Conservation (phyloP, 2,329 filamentous ascomycete genomes). For the Hypoxylon sp. region DNA sequence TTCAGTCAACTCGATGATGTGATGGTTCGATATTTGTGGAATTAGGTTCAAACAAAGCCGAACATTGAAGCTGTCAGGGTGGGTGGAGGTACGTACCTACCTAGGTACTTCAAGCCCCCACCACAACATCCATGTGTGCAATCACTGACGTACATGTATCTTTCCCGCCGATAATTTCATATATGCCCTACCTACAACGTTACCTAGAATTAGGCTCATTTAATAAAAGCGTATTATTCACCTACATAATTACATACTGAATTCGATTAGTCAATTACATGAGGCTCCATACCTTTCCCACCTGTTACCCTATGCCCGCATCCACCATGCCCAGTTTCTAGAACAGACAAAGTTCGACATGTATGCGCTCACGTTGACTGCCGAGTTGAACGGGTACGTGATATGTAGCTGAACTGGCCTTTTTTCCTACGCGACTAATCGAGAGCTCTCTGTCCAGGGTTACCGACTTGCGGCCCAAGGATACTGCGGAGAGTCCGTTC, state of each 20-base stretch:
- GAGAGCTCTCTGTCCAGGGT: conserved; percentile 70
- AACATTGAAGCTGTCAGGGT: not conserved
- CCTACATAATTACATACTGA: too few species aligned
- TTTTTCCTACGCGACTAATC: conserved; percentile 8
- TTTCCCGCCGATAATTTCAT: too few species aligned
- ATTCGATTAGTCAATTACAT: conserved; percentile 5
- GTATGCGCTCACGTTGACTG: conserved; percentile 75
- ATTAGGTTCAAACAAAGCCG: conserved; percentile 1
- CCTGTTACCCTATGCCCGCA: too few species aligned
- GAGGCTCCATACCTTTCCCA: conserved; percentile 28
- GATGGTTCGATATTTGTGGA: conserved; percentile 37
- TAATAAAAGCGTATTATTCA: conserved; percentile 8
- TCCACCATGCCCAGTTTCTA: conserved; percentile 6
- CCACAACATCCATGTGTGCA: too few species aligned
- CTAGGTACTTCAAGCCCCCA: too few species aligned
- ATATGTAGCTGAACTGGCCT: not conserved
- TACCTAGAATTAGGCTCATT: not conserved
- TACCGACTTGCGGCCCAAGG: conserved; percentile 86
- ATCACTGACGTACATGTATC: conserved; percentile 24
- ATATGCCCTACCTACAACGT: not conserved
- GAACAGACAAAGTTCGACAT: conserved; percentile 57
- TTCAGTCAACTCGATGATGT: conserved; percentile 17
- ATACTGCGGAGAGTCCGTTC: conserved; percentile 85
- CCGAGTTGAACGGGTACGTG: conserved; percentile 76
- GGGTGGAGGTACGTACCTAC: conserved; percentile 10